Evolutionary conservation across 23 red algal genomes (phyloP).

Genomic region (Gracilaria vermiculophylla): DNA sequence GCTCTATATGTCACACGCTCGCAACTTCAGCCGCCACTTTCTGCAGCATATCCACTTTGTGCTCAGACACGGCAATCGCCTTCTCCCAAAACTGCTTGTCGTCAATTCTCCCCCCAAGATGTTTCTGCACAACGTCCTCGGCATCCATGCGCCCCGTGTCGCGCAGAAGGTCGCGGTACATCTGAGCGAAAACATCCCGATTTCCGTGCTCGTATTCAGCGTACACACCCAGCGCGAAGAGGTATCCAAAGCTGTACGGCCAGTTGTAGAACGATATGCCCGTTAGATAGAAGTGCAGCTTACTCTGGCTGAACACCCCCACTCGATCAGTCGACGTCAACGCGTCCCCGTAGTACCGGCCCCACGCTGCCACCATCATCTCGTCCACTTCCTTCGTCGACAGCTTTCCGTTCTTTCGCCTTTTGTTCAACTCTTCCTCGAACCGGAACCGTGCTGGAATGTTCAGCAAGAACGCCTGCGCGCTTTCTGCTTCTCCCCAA

Average conservation of each 20-base stretch:
- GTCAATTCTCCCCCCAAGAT: slow-evolving; percentile 61
- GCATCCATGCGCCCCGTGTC: slow-evolving; percentile 80
- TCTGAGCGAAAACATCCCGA: slow-evolving; percentile 44
- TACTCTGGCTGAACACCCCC: slow-evolving; percentile 69
- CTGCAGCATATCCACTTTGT: slow-evolving; percentile 51
- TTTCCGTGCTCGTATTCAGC: slow-evolving; percentile 49
- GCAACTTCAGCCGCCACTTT: slow-evolving; percentile 42
- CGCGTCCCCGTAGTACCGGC: slow-evolving; percentile 65
- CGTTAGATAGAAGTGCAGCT: slow-evolving; percentile 81
- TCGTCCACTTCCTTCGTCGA: slow-evolving; percentile 64
- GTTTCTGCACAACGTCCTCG: slow-evolving; percentile 55
- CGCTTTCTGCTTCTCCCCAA: slow-evolving; percentile 70
- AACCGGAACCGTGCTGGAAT: slow-evolving; percentile 80
- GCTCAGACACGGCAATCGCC: slow-evolving; percentile 62
- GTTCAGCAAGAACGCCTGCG: slow-evolving; percentile 67
- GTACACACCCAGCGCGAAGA: slow-evolving; percentile 78
- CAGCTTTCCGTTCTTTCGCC: slow-evolving; percentile 46
- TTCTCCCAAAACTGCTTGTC: slow-evolving; percentile 61
- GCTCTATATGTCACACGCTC: not conserved
- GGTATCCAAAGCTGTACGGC: slow-evolving; percentile 82
- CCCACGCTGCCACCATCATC: slow-evolving; percentile 75
- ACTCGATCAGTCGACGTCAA: slow-evolving; percentile 33
- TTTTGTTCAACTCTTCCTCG: slow-evolving; percentile 62
- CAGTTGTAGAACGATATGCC: slow-evolving; percentile 80
- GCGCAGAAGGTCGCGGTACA: slow-evolving; percentile 71